Conservation (phyloP, 2,329 filamentous ascomycete genomes). For the Claviceps monticola region DNA sequence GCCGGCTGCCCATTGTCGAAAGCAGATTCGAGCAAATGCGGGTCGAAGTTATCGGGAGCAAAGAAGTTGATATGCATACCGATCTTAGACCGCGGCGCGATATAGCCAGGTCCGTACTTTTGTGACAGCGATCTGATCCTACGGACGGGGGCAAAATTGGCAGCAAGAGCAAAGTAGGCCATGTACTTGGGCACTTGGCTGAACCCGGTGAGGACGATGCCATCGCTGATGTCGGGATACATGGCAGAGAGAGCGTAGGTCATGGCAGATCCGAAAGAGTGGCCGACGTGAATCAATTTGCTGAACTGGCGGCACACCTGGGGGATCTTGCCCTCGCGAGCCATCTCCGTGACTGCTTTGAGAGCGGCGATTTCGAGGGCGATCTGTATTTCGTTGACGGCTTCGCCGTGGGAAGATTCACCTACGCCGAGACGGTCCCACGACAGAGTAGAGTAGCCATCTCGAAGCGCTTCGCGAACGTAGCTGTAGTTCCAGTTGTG, state of each 20-base stretch:
- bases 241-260: conserved; percentile 39
- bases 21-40: conserved; percentile 31
- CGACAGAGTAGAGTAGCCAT: conserved; percentile 44
- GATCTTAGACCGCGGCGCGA: conserved; percentile 30
- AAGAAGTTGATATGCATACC: conserved; percentile 40
- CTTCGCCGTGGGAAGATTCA: conserved; percentile 42
- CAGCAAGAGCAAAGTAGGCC: conserved; percentile 27
- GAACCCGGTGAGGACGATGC: conserved; percentile 47
- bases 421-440: conserved; percentile 51
- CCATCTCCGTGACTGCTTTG: conserved; percentile 33
- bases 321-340: conserved; percentile 31
- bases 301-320: conserved; percentile 22
- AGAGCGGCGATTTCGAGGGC: conserved; percentile 45
- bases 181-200: conserved; percentile 32
- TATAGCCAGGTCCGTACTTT: conserved; percentile 35
- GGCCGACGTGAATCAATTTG: conserved; percentile 45
- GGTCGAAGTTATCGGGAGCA: conserved; percentile 39
- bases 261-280: conserved; percentile 49
- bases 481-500: conserved; percentile 51
- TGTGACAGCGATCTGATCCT: conserved; percentile 13
- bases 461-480: conserved; percentile 37
- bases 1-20: conserved; percentile 39
- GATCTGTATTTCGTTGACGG: conserved; percentile 45
- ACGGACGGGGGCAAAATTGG: conserved; percentile 32
- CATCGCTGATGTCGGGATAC: conserved; percentile 40